Base-by-base conservation (phyloP, 306 rosid genomes). In the Quercus cerris region DNA sequence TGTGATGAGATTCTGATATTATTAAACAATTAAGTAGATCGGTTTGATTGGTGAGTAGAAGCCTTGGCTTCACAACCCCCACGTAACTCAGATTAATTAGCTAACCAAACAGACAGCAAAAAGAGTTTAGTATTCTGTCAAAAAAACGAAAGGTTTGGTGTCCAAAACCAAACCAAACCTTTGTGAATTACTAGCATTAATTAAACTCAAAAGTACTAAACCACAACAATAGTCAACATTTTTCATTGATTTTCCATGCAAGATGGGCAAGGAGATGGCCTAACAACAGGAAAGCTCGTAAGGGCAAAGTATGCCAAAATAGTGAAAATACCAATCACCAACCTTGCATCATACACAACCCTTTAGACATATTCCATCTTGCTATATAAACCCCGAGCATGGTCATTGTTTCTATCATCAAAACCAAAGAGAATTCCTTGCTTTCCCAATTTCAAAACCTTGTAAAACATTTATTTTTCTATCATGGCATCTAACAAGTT, bases 401-500 rank as follows among this genome's bases (percentile, higher is more conserved):
- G 18, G 44, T 35, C 35, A 14, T 63, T 7, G 3, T 63, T 63
- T 63, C 70, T 3, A 63, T 8, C 70, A 63, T 28, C 70, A 7
- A 14, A 63, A 63, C 20, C 41, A 17, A 27, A 63, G 41, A 28
- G 70, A 49, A 63, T 41, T 41, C 44, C 30, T 49, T 27, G 70
- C n/a, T 28, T 62, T 62, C 11, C 14, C 68, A 3, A 25, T 13
- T 0, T 23, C 54, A 49, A 49, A 13, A 49, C 68, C 4, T 28
- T 14, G n/a, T 63, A 1, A 15, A 25, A 41, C 46, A 41, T 8
- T 41, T 15, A 14, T 46, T 15, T 17, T 70, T 70, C 56, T 22
- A 59, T 15, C 41, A 81, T 81, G 84, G 76, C 83, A 23, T 38
- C 17, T 56, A 7, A n/a, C 59, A 64, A 56, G 58, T 46, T 49